Base-by-base conservation (phyloP, 179 eudicot genomes). In the Beta macrorhiza region DNA sequence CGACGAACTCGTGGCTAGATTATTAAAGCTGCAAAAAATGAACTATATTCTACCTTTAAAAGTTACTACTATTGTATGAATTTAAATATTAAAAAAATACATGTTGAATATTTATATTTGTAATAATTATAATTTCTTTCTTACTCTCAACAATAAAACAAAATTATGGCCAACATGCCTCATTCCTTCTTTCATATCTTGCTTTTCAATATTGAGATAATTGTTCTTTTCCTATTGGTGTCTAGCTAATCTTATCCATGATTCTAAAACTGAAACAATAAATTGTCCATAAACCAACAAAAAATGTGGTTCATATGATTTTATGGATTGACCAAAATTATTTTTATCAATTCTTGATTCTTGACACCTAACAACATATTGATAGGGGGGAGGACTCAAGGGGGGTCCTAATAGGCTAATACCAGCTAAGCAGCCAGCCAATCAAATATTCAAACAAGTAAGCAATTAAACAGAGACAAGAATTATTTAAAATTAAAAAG, bases 361-460 rank as follows among this genome's bases (percentile, higher is more conserved):
- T 58, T 79, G 62, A 57, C 82, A 57, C 82, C 69, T 58, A 71
- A 44, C 57, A 57, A 61, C 76, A 79, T 29, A 17, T 79, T 79
- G 79, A 51, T 55, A 57, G 82, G 53, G 57, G 20, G 16, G 37
- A 67, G 51, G 79, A 49, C 72, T 37, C 64, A 79, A 55, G 42
- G 69, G 83, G 62, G 62, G 62, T 72, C 59, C 75, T 74, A 49
- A 25, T 25, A 25, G 25, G 25, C 25, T 25, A 25, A 73, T 67
- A 63, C 67, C 75, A 42, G 71, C 68, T 51, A 17, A 64, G 20
- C n/a, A 11, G 19, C 74, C 78, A 83, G 70, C 67, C 52, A 77
- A 29, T n/a, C 32, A 20, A 73, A 51, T n/a, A 22, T 73, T 4
- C 42, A 73, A 73, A 52, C 53, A 37, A 37, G 42, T 9, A 7